Evolutionary conservation across 2,329 filamentous ascomycete species (phyloP), one percentile per base, ranked within the genome.

Genomic region (Arthrobotrys conoides): DNA sequence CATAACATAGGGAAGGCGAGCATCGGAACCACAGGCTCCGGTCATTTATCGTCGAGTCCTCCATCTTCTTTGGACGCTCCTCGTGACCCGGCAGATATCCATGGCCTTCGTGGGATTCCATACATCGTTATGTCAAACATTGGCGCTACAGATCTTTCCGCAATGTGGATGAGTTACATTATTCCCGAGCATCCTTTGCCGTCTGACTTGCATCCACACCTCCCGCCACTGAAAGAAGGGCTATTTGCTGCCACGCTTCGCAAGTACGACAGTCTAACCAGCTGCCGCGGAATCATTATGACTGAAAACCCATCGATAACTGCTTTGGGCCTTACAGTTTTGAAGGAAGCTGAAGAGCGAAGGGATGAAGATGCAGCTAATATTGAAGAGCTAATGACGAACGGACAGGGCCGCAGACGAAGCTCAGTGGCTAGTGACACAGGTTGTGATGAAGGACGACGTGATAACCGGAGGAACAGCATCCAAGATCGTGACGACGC

Each of bases 151-250:
- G 76, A 79, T 55, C 65, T 75, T 24, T 57, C 68, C 16, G 76
- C 76, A n/a, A 67, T 79, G 55, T 79, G 76, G 76, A 57, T 79
- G 57, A 73, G 70, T 41, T 75, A 75, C 61, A 41, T 79, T 9
- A 75, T 79, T 33, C 64, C 69, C 8, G 71, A 70, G n/a, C 76
- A 79, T 38, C 69, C 76, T 14, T 27, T 79, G 4, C 76, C 76
- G 27, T 68, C 70, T 3, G 76, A 79, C 16, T 16, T 79, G 18
- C 36, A 53, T 22, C 70, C 76, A 5, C 59, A 75, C 16, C 68
- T 79, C 5, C 76, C 76, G 48, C 51, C 69, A 18, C 33, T 79
- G 22, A 79, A 79, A 36, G 76, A 79, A 70, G 76, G 76, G 4
- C 33, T 53, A 2, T 41, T 78, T 6, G 75, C 75, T 2, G 57